Base-by-base conservation (phyloP, 805 yeast species). In the Barnettozyma californica region DNA sequence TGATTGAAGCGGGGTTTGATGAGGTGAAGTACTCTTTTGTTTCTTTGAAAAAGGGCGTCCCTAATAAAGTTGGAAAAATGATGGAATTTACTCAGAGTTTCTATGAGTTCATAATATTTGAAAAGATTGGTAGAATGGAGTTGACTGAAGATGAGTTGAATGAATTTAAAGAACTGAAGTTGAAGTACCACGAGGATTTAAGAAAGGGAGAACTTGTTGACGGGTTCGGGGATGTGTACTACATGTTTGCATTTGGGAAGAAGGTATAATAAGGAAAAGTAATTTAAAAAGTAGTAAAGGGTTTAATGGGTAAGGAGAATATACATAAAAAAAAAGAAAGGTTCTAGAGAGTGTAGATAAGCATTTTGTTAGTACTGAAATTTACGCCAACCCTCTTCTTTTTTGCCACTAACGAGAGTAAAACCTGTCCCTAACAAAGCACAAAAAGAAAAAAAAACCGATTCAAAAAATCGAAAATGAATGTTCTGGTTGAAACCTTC, bases 151-250 rank as follows among this genome's bases (percentile, higher is more conserved):
- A 55, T 4, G 60, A 56, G 19, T 23, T 57, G 14, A 23, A 25
- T 13, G 46, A 41, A n/a, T 59, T 59, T 39, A 50, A 43, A 33
- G 44, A 52, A 20, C 29, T 59, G 45, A 54, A 54, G 36, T 10
- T 55, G 2, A 52, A 54, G 21, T 60, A 55, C 34, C 58, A 60
- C 47, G 43, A 47, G 10, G 59, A 56, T 23, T 10, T 49, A 7
- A 46, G 55, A 23, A 46, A 46, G 19, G 63, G 62, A 3, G 43
- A 48, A 11, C 33, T 57, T 2, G 11, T 55, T 7, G 56, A 53
- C 19, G 57, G 50, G 8, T 52, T 55, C 43, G 65, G 65, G 1
- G 63, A 60, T 42, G 14, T 47, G 2, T 61, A 60, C 47, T 54
- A 47, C 21, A 60, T 61, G 64, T 48, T 58, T 36, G 46, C 47